phyloP scores from a whole-genome alignment of 257 asterid genomes.

The Plectranthus barbatus region DNA sequence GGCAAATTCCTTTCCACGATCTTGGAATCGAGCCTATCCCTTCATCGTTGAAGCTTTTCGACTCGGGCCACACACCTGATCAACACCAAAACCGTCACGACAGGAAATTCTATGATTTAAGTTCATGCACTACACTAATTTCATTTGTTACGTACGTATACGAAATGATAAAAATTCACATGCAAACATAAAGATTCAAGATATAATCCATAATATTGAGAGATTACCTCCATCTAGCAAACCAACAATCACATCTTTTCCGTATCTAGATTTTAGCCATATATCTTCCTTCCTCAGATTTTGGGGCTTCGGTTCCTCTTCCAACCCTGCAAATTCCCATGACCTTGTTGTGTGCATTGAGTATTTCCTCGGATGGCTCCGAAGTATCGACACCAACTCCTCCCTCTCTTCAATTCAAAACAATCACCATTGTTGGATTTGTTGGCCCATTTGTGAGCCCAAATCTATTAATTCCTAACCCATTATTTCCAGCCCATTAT shows the following conservation, averaged over 20 bases:
- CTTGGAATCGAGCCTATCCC: constrained; percentile 63
- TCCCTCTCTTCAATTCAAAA: constrained; percentile 39
- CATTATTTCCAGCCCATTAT: too few relatives aligned
- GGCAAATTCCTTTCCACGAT: constrained; percentile 84
- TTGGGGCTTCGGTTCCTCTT: constrained; percentile 11
- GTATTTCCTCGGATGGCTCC: constrained; percentile 56
- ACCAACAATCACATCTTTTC: constrained; percentile 64
- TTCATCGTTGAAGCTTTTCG: constrained; percentile 57
- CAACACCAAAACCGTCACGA: neutral
- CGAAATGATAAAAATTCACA: neutral
- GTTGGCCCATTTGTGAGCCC: too few relatives aligned
- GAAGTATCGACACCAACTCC: constrained; percentile 58
- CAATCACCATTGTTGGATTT: too few relatives aligned
- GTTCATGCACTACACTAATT: too few relatives aligned
- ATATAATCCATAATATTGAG: neutral
- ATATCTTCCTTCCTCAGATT: constrained; percentile 34
- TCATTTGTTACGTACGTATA: neutral
- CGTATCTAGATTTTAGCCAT: constrained; percentile 55
- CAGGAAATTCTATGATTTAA: too few relatives aligned
- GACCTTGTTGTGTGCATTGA: constrained; percentile 82
- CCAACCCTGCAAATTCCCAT: constrained; percentile 74
- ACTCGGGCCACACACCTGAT: constrained; percentile 94
- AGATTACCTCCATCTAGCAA: constrained; percentile 62
- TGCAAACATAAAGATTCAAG: neutral
- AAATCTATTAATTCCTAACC: too few relatives aligned